Evolutionary conservation across 192 early-diverging fungal species (phyloP), one percentile per base, ranked within the genome.

Genomic region (Backusella luteola): DNA sequence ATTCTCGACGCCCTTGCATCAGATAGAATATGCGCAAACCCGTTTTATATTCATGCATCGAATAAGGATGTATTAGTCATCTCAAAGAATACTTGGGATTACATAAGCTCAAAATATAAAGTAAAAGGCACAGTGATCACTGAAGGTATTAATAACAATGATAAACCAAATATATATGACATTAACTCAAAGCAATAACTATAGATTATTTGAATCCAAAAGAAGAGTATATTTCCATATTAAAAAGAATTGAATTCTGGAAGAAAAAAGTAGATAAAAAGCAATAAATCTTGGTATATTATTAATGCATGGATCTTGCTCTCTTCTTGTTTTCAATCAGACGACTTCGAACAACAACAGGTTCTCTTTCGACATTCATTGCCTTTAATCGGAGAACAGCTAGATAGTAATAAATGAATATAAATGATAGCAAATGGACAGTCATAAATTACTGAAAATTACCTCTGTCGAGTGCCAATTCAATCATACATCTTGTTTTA

Each of bases 401-500:
- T 76, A 76, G 7, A 23, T 7, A 59, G 23, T 11, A 23, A 56
- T 19, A 23, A 41, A 32, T 34, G 46, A n/a, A 12, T 63, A 42
- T 5, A 59, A 34, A 41, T 21, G 6, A 70, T 70, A 11, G 29
- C 6, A 21, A 32, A 71, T 46, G 3, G 17, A 15, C 34, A 12
- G 38, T 3, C 38, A 39, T 39, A 39, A 39, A 39, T 32, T 3
- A 39, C 38, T 39, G 11, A 39, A 39, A 68, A 39, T 52, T 70
- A 79, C 77, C 81, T 78, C 81, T 63, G 67, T 95, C 90, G 15
- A 95, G 79, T 32, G 87, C 90, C 29, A 93, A 72, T 79, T 95
- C 94, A 66, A 95, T 87, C 80, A 85, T 86, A 29, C 88, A 88
- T n/a, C 94, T 82, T 59, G 88, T 86, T 32, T 82, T 84, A 71